Base-by-base conservation (phyloP, 2,329 filamentous ascomycete genomes). In the Didymella keratinophila region DNA sequence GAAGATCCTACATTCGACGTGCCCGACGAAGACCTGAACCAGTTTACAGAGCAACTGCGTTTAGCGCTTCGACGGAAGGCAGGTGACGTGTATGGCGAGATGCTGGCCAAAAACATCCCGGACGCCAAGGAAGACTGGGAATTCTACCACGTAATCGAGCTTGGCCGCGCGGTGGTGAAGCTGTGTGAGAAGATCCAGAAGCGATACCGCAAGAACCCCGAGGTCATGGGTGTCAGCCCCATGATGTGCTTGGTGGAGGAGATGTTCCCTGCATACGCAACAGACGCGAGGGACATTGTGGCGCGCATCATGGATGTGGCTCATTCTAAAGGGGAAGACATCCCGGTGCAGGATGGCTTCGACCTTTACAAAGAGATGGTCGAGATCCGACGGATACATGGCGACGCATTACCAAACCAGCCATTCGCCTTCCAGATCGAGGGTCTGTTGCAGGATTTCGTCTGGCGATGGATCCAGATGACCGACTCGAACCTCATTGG, bases 281-380 rank as follows among this genome's bases (percentile, higher is more conserved):
- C 91, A 63, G 94, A 99, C 76, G 91, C 92, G 5, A 86, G 90
- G 62, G 93, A 94, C 69, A 87, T 99, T 64, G 88, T 98, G 41
- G 84, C 88, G 65, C 86, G 90, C 54, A 95, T 98, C 61, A 83
- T 98, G 64, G 84, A 90, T 58, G 84, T 89, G 52, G 87, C 90
- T 21, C 85, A 89, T 64, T 84, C 87, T 32, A 86, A 84, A 51
- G 88, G 86, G 14, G 84, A 88, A 54, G 92, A 97, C 67, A 87
- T 98, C 47, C 88, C 90, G 37, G 86, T 98, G 25, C 87, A 97
- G 71, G 95, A 99, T 75, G 95, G 94, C 0, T 98, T 99, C 74
- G 91, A 96, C 66, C 80, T 99, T 18, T 99, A 99, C 79, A 90
- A 87, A 70, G 92, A 96, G 71, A 82, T 99, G 56, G 89, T 94